Percentiles rank a stretch among this genome's conserved stretches.
Evolutionary conservation across 2,329 filamentous ascomycete species (phyloP).

Genomic region (Colletotrichum lupini): DNA sequence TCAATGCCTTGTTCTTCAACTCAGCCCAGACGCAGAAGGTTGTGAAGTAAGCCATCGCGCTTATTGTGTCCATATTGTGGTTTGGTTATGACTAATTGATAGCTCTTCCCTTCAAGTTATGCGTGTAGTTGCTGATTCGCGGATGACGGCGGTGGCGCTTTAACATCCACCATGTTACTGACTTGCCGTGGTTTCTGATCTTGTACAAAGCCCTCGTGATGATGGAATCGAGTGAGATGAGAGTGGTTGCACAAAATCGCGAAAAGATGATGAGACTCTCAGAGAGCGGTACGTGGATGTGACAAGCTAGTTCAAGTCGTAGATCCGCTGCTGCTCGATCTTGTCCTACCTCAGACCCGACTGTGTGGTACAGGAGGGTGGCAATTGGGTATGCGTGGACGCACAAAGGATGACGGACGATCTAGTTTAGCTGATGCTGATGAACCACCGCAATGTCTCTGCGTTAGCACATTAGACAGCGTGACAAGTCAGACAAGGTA

Average conservation of each 20-base stretch:
- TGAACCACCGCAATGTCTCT: background rate
- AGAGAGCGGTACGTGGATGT: background rate
- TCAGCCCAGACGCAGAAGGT: slow-evolving; percentile 36
- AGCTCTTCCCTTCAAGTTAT: background rate
- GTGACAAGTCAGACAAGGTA: no score
- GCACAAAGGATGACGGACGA: background rate
- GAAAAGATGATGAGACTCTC: background rate
- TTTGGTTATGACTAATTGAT: background rate
- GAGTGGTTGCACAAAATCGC: background rate
- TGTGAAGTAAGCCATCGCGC: background rate
- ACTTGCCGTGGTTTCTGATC: no score
- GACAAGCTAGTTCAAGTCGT: background rate
- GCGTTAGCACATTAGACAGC: no score
- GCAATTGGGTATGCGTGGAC: background rate
- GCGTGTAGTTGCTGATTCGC: background rate
- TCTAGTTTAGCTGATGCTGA: background rate
- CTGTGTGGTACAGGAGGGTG: background rate
- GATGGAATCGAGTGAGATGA: no score
- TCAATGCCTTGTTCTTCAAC: slow-evolving; percentile 57
- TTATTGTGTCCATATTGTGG: background rate
- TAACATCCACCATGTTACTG: slow-evolving; percentile 10
- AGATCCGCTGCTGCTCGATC: background rate
- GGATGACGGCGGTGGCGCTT: background rate
- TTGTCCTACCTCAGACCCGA: background rate
- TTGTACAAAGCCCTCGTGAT: no score